Conservation (phyloP, 371 early-diverging fungal genomes). For the Nematocida homosporus region DNA sequence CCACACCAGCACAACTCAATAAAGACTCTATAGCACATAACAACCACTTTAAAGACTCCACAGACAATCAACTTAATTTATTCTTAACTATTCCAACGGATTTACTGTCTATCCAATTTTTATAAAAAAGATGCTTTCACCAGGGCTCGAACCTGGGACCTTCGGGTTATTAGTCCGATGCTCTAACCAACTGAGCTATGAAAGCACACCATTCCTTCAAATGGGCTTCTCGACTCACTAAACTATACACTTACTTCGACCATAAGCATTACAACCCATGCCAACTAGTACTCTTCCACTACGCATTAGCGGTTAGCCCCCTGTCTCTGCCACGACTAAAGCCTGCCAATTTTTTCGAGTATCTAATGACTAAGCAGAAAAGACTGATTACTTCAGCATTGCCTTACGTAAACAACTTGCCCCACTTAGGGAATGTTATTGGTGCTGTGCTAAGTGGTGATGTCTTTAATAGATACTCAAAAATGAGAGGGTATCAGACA, state of each 20-base stretch:
- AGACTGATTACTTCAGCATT: constrained; percentile 87
- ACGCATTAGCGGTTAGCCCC: background rate
- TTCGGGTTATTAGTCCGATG: constrained; percentile 61
- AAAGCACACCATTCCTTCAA: constrained; percentile 43
- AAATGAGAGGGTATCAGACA: constrained; percentile 80
- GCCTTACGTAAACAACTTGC: constrained; percentile 98
- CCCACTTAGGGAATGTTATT: constrained; percentile 98
- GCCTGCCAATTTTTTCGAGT: constrained; percentile 18
- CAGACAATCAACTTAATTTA: no score
- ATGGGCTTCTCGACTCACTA: background rate
- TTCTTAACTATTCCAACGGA: background rate
- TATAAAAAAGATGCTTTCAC: constrained; percentile 58
- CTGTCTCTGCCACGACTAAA: background rate
- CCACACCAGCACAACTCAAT: constrained; percentile 1
- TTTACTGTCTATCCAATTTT: background rate
- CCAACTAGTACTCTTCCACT: background rate
- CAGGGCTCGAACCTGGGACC: constrained; percentile 61
- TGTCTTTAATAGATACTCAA: constrained; percentile 85
- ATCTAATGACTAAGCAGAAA: constrained; percentile 22
- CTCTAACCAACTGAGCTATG: constrained; percentile 61
- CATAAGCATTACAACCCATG: no score
- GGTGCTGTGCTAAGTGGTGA: constrained; percentile 96
- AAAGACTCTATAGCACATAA: background rate
- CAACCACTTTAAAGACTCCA: background rate
- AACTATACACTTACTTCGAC: no score